Percentiles rank a stretch among this genome's conserved stretches.
Conservation (phyloP, 2,329 filamentous ascomycete species). For the Cladosporium phlei region DNA sequence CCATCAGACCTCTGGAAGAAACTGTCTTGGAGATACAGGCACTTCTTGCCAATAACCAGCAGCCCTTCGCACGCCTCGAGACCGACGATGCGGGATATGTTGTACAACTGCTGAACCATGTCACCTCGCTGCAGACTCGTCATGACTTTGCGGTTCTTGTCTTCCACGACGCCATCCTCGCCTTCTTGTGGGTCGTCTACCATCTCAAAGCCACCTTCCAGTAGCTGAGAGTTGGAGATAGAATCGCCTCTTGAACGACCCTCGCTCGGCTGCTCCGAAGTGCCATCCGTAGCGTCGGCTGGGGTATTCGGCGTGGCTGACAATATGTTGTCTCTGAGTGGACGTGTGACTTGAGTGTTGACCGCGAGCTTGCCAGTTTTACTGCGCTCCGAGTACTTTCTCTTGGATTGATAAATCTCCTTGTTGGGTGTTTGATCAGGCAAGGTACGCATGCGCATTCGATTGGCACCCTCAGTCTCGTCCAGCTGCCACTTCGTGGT, state of each 20-base stretch:
- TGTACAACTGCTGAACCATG: constrained; percentile 88
- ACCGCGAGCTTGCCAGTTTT: constrained; percentile 35
- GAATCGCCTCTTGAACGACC: constrained; percentile 39
- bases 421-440: constrained; percentile 67
- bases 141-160: constrained; percentile 98
- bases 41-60: constrained; percentile 85
- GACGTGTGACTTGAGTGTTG: constrained; percentile 28
- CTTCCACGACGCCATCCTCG: constrained; percentile 75
- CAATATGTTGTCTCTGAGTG: constrained; percentile 24
- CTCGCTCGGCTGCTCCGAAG: constrained; percentile 18
- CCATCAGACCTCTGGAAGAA: constrained; percentile 93
- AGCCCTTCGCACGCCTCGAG: constrained; percentile 92
- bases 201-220: constrained; percentile 92
- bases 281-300: constrained; percentile 9
- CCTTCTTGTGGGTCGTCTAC: constrained; percentile 88
- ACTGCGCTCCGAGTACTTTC: constrained; percentile 56
- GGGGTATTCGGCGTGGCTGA: constrained; percentile 19
- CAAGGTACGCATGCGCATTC: constrained; percentile 84
- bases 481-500: constrained; percentile 84
- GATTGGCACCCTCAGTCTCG: constrained; percentile 88
- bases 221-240: constrained; percentile 36
- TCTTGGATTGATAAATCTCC: constrained; percentile 79
- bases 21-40: constrained; percentile 90
- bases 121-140: constrained; percentile 85
- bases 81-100: constrained; percentile 89